Percentiles rank a stretch among this genome's conserved stretches.
Conservation (phyloP, 2,329 filamentous ascomycete genomes). For the Beauveria pseudobassiana region DNA sequence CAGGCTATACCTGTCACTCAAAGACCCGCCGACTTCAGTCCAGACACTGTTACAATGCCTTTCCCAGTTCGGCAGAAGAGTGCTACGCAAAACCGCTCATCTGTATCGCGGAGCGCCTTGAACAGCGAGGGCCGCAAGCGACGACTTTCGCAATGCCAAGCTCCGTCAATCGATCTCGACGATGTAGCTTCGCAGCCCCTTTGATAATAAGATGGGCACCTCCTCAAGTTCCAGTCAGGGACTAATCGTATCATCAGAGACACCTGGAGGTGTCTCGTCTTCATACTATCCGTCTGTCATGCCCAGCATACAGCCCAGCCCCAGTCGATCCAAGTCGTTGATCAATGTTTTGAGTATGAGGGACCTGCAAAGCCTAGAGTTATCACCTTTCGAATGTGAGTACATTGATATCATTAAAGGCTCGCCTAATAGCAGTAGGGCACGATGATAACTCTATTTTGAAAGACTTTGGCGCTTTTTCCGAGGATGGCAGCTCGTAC, state of each 20-base stretch:
- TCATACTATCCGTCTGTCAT: slow-evolving; percentile 25
- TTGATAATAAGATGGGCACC: background rate
- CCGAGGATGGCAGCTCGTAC: slow-evolving; percentile 20
- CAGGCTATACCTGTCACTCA: background rate
- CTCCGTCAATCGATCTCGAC: background rate
- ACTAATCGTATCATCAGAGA: slow-evolving; percentile 12
- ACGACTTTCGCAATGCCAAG: background rate
- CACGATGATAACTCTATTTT: slow-evolving; percentile 16
- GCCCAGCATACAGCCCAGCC: slow-evolving; percentile 27
- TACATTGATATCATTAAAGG: background rate
- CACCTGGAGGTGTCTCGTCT: slow-evolving; percentile 23
- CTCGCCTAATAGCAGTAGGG: slow-evolving; percentile 14
- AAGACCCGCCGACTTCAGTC: background rate
- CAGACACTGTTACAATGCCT: background rate
- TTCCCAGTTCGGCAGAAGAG: background rate
- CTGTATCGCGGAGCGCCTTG: background rate
- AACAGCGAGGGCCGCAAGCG: background rate
- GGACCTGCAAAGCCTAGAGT: slow-evolving; percentile 27
- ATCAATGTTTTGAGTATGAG: slow-evolving; percentile 22
- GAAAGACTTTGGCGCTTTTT: slow-evolving; percentile 15
- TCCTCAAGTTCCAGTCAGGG: background rate
- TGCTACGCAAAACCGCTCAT: background rate
- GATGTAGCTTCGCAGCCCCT: background rate
- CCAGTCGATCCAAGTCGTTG: slow-evolving; percentile 19
- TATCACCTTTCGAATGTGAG: slow-evolving; percentile 29